Evolutionary conservation across 257 asterid genomes (phyloP).

Genomic region (Plantago elongata): DNA sequence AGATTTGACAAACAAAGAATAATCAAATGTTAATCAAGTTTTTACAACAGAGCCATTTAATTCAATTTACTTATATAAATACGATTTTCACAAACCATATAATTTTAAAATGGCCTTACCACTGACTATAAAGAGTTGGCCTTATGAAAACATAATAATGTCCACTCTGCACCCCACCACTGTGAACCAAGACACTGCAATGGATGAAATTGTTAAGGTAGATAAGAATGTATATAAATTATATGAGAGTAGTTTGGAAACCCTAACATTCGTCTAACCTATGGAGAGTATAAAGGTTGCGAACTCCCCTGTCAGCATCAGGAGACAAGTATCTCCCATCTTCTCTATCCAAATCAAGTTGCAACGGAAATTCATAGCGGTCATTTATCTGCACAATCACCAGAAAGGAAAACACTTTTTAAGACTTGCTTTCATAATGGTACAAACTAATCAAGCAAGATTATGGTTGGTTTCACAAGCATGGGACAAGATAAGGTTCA

Average conservation of each 20-base stretch:
- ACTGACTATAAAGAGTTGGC: slow-evolving; percentile 81
- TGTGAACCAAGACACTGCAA: slow-evolving; percentile 93
- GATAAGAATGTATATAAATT: slow-evolving; percentile 4
- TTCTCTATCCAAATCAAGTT: slow-evolving; percentile 48
- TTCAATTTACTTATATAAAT: too few species aligned
- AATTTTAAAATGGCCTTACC: slow-evolving; percentile 44
- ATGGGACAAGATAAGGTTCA: neutral
- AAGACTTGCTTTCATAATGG: too few species aligned
- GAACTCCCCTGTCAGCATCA: slow-evolving; percentile 43
- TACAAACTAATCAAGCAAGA: neutral
- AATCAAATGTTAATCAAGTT: neutral
- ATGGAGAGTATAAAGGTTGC: slow-evolving; percentile 49
- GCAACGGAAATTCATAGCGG: slow-evolving; percentile 42
- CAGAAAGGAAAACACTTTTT: slow-evolving; percentile 14
- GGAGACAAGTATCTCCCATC: slow-evolving; percentile 40
- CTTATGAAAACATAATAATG: slow-evolving; percentile 97
- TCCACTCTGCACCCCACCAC: slow-evolving; percentile 98
- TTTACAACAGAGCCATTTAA: too few species aligned
- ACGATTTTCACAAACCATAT: neutral
- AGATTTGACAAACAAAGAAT: neutral
- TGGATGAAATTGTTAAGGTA: slow-evolving; percentile 9
- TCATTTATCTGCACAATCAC: slow-evolving; percentile 37
- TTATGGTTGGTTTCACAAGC: neutral
- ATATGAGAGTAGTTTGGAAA: too few species aligned
- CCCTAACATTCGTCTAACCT: slow-evolving; percentile 28